Conservation (phyloP, 805 yeast species). For the Sugiyamaella mastotermitis region DNA sequence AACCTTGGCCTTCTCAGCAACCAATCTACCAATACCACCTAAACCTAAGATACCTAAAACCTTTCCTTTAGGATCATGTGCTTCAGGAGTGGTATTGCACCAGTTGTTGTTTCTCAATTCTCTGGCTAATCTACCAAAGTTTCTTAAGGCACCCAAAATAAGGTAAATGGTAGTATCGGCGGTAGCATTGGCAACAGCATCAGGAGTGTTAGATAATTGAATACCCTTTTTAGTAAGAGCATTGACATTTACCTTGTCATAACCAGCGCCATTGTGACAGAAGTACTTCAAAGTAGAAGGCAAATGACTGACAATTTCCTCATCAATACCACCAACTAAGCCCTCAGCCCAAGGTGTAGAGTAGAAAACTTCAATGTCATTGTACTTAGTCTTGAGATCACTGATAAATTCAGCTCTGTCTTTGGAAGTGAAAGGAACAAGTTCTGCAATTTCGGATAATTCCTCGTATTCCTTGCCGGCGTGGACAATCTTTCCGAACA, state of each 20-base stretch:
- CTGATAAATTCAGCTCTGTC: slow-evolving; percentile 37
- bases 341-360: slow-evolving; percentile 38
- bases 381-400: slow-evolving; percentile 31
- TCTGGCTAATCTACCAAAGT: slow-evolving; percentile 39
- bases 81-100: slow-evolving; percentile 39
- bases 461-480: slow-evolving; percentile 66
- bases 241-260: slow-evolving; percentile 44
- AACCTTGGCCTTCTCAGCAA: slow-evolving; percentile 44
- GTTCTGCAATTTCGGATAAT: slow-evolving; percentile 40
- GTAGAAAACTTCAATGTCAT: slow-evolving; percentile 35
- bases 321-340: slow-evolving; percentile 40
- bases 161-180: slow-evolving; percentile 52
- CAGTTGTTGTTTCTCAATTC: slow-evolving; percentile 42
- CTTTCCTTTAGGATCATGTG: slow-evolving; percentile 45
- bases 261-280: slow-evolving; percentile 53
- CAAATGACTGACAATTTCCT: slow-evolving; percentile 35
- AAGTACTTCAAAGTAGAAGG: slow-evolving; percentile 38
- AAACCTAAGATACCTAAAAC: slow-evolving; percentile 54
- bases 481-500: slow-evolving; percentile 55
- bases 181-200: slow-evolving; percentile 48
- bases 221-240: slow-evolving; percentile 38
- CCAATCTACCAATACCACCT: slow-evolving; percentile 58
- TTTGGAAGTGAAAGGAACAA: slow-evolving; percentile 38
- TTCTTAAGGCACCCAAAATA: slow-evolving; percentile 47
- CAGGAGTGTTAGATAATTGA: slow-evolving; percentile 49